Evolutionary conservation across 306 rosid species (phyloP), one percentile per base, ranked within the genome.

Genomic region (Citrullus mucosospermus): DNA sequence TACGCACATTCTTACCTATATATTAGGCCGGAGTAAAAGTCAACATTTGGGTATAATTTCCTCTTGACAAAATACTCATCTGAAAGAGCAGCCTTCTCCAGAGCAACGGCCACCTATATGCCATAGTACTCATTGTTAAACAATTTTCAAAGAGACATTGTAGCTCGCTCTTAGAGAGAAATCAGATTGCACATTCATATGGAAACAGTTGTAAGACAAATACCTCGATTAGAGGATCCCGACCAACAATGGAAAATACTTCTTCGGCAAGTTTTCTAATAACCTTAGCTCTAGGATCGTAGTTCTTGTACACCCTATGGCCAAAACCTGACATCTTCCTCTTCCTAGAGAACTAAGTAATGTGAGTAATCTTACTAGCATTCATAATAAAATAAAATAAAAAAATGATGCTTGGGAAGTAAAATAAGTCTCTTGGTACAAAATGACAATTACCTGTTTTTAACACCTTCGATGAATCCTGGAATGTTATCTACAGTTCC

Each of bases 241-340:
- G 88, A 63, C 97, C 98, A 78, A 93, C 97, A 78, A 93, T 90
- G 70, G 98, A 86, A 83, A 93, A 93, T 34, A 93, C 98, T 86
- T 93, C 98, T 55, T 90, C 96, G 2, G 98, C 92, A 80, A 91
- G 85, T 76, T 79, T 93, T 75, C 76, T 87, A 20, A 91, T 82
- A 81, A 93, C 97, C 88, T 85, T 91, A 12, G 97, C 98, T 88
- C 98, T 86, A 13, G 98, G 98, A 80, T 93, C 98, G 68, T 93
- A 93, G 86, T 90, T 93, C 87, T 93, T 93, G 89, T 91, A 91
- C 62, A 93, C 98, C 12, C 98, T 91, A 83, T 91, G 98, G 46
- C 97, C 97, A 85, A 93, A 93, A 79, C 98, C 97, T 81, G 97
- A 87, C 89, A 93, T 89, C 92, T 93, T 93, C 60, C 96, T 85